Evolutionary conservation across 768 basidiomycete genomes (phyloP).

Genomic region (Hygrophorus pudorinus): DNA sequence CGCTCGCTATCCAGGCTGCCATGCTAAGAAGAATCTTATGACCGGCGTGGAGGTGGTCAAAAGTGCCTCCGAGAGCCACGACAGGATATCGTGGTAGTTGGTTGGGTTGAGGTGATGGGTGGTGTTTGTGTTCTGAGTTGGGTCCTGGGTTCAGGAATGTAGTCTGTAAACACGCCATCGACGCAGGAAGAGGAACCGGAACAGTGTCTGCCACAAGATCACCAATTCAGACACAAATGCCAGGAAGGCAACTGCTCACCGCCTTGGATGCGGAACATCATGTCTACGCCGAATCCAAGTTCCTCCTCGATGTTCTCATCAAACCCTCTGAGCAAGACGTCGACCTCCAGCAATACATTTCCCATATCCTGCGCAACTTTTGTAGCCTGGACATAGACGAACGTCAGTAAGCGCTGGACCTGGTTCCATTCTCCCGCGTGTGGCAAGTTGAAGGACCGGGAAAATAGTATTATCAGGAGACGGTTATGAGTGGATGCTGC

Average conservation of each 20-base stretch:
- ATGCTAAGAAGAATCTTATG: slow-evolving; percentile 96
- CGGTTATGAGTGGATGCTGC: slow-evolving; percentile 28
- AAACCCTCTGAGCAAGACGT: slow-evolving; percentile 61
- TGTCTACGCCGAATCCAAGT: slow-evolving; percentile 32
- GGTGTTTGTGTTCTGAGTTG: slow-evolving; percentile 2
- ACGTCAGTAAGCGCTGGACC: slow-evolving; percentile 70
- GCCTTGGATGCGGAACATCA: slow-evolving; percentile 40
- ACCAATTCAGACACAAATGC: background rate
- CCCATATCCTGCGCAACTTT: slow-evolving; percentile 57
- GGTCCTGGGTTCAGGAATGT: slow-evolving; percentile 24
- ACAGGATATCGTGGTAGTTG: slow-evolving; percentile 41
- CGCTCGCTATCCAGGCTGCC: slow-evolving; percentile 69
- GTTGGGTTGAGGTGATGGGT: slow-evolving; percentile 3
- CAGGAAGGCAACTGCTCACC: slow-evolving; percentile 21
- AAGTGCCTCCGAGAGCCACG: slow-evolving; percentile 88
- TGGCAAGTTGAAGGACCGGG: slow-evolving; percentile 42
- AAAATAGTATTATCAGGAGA: slow-evolving; percentile 58
- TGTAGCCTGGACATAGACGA: slow-evolving; percentile 80
- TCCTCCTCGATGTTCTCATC: slow-evolving; percentile 34
- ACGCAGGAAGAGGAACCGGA: slow-evolving; percentile 31
- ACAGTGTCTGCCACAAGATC: slow-evolving; percentile 20
- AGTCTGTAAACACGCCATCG: slow-evolving; percentile 28
- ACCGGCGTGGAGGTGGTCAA: slow-evolving; percentile 95
- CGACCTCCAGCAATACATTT: slow-evolving; percentile 66
- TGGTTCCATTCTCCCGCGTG: slow-evolving; percentile 46